Base-by-base conservation (phyloP, 1,284 basidiomycete genomes). In the Austropuccinia psidii region DNA sequence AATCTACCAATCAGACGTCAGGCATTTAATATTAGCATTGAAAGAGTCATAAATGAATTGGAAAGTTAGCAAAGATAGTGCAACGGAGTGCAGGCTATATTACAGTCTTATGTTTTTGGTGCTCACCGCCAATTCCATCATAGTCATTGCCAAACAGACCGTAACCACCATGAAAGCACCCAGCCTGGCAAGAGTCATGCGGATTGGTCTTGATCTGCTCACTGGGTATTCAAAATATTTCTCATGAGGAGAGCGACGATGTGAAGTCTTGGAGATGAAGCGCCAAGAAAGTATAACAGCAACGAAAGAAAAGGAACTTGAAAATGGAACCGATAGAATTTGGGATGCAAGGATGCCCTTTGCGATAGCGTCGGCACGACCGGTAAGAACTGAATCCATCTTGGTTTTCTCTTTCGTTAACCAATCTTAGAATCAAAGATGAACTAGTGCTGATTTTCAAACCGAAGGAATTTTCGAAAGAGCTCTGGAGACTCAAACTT, bases 61-160 rank as follows among this genome's bases (percentile, higher is more conserved):
- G 29, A 37, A 35, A 37, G 17, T 27, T 21, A 15, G 45, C 4
- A 27, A 17, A 17, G 24, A 27, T 21, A 35, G 35, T 39, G 21
- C n/a, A n/a, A n/a, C n/a, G n/a, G n/a, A n/a, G n/a, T n/a, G n/a
- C n/a, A n/a, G n/a, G n/a, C n/a, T n/a, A n/a, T n/a, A n/a, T n/a
- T n/a, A n/a, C n/a, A n/a, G n/a, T n/a, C n/a, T n/a, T n/a, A n/a
- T n/a, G n/a, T n/a, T n/a, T n/a, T n/a, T n/a, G n/a, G n/a, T n/a
- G 37, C 52, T 41, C 31, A 70, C 68, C 4, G 43, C 45, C 17
- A 70, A 55, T 61, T 70, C 68, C 68, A 70, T 70, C 43, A 55
- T 45, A 55, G 68, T 49, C 68, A 70, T 70, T 9, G 27, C n/a
- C n/a, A 70, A 24, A 52, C 57, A 70, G n/a, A 70, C 57, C n/a